phyloP scores from a whole-genome alignment of 805 yeast genomes.

The Candida jianshihensis region DNA sequence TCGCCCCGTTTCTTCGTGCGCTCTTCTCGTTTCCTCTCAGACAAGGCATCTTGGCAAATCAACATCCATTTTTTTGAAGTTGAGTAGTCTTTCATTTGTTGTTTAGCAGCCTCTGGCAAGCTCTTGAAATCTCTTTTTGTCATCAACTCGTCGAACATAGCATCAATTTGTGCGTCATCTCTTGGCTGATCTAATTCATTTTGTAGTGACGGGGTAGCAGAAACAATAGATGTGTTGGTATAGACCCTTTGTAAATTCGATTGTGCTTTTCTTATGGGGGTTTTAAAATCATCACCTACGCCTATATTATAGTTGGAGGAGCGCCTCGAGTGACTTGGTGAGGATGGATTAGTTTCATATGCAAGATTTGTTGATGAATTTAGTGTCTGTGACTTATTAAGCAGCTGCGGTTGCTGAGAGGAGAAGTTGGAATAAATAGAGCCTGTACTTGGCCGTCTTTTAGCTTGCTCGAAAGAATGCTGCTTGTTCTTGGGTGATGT shows the following conservation, averaged over 20 bases:
- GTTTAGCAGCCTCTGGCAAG: conserved; percentile 65
- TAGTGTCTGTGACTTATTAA: conserved; percentile 20
- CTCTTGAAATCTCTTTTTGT: conserved; percentile 69
- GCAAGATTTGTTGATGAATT: conserved; percentile 15
- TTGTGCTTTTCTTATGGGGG: conserved; percentile 15
- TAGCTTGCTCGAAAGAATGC: conserved; percentile 4
- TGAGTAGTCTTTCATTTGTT: conserved; percentile 68
- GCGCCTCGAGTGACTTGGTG: conserved; percentile 22
- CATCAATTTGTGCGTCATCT: conserved; percentile 59
- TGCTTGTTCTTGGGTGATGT: not conserved
- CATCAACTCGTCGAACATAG: conserved; percentile 74
- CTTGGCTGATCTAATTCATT: conserved; percentile 55
- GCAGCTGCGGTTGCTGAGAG: conserved; percentile 17
- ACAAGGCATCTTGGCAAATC: conserved; percentile 75
- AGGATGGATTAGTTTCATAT: conserved; percentile 18
- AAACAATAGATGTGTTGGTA: conserved; percentile 14
- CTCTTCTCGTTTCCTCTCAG: conserved; percentile 58
- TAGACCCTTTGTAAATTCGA: conserved; percentile 17
- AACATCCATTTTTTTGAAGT: conserved; percentile 86
- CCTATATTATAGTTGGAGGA: conserved; percentile 19
- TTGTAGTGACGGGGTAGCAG: conserved; percentile 7
- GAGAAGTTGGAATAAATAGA: conserved; percentile 19
- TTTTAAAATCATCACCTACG: conserved; percentile 7
- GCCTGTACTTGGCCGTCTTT: conserved; percentile 20
- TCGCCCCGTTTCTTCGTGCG: conserved; percentile 26